Evolutionary conservation across 495 filamentous ascomycete genomes (phyloP), one percentile per base, ranked within the genome.

Genomic region (Neurospora sp.): DNA sequence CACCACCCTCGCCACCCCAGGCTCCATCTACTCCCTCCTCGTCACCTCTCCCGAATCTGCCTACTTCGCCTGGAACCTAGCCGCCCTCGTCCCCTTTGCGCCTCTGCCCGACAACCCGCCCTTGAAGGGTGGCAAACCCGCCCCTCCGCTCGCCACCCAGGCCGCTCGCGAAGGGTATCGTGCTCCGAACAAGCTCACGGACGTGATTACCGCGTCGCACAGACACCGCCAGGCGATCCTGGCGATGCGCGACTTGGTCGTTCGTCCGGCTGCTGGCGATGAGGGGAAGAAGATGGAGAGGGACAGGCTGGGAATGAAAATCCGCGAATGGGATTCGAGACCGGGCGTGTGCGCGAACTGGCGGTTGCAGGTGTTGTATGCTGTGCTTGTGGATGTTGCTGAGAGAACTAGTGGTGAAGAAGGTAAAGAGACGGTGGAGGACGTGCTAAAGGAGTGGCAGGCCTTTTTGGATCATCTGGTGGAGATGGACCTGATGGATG

Each of bases 151-250:
- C 31, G 85, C 84, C 38, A 85, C 85, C 35, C 87, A 88, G 69
- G 87, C 85, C 9, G 91, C 87, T 6, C 84, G 89, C 59, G 94
- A 97, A 79, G 93, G 95, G 9, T 88, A 98, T 74, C 94, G 91
- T 74, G 87, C 89, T 9, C 85, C 91, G 12, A 96, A 93, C 75
- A 96, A 91, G 79, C 82, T 91, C 0, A 85, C 84, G 40, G 88
- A 87, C 45, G 76, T 94, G 9, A 80, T 97, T n/a, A 84, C 85
- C 5, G 88, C 88, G 39, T 88, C 92, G 9, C 87, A 91, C 65
- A 79, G 78, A 16, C 82, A 93, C 73, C 83, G 85, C 48, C 73
- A 81, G 3, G 83, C 88, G n/a, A 91, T 98, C 35, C 82, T 88
- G 8, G 78, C 80, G 22, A 78, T 89, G 8, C 92, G 92, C 74